These are phyloP conservation scores for Diaporthe aspalathi DNA, from an alignment of 2,329 filamentous ascomycete species.

Conservation along the genomic window DNA sequence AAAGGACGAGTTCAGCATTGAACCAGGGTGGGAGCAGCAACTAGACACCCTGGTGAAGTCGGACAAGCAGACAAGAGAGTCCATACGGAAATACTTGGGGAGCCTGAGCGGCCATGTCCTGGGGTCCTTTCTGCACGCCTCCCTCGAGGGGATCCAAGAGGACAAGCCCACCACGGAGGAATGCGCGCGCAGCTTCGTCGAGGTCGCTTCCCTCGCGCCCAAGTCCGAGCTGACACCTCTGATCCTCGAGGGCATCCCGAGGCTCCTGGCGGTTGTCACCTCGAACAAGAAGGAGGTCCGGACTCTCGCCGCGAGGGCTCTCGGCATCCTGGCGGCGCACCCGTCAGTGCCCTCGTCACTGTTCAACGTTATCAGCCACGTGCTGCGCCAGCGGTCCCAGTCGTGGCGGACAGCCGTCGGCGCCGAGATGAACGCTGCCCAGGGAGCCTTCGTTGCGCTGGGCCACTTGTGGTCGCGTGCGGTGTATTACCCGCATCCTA, in stretches of 20 bases:
- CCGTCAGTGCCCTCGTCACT: slow-evolving; percentile 45
- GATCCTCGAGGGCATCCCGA: slow-evolving; percentile 61
- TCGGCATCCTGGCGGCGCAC: slow-evolving; percentile 83
- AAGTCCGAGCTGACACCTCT: slow-evolving; percentile 40
- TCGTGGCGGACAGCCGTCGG: slow-evolving; percentile 65
- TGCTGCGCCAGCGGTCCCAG: slow-evolving; percentile 62
- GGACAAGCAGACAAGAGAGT: slow-evolving; percentile 72
- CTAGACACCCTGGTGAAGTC: slow-evolving; percentile 79
- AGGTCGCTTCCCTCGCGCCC: slow-evolving; percentile 63
- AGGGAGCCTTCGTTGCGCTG: slow-evolving; percentile 60
- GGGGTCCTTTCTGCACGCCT: slow-evolving; percentile 61
- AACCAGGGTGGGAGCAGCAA: slow-evolving; percentile 86
- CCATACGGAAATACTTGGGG: slow-evolving; percentile 66
- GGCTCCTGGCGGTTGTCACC: slow-evolving; percentile 69
- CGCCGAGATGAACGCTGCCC: slow-evolving; percentile 56
- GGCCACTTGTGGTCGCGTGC: slow-evolving; percentile 57
- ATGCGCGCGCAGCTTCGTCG: slow-evolving; percentile 64
- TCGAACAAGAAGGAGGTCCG: slow-evolving; percentile 80
- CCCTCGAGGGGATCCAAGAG: slow-evolving; percentile 67
- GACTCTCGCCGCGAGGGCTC: slow-evolving; percentile 73
- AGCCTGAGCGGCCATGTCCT: slow-evolving; percentile 53
- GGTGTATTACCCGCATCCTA: slow-evolving; percentile 53
- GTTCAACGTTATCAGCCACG: slow-evolving; percentile 47
- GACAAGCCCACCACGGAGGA: slow-evolving; percentile 58
- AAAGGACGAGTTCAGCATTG: slow-evolving; percentile 63